These are phyloP conservation scores for Chytriomyces hyalinus DNA, from an alignment of 192 early-diverging fungal genomes.

Conservation along the genomic window DNA sequence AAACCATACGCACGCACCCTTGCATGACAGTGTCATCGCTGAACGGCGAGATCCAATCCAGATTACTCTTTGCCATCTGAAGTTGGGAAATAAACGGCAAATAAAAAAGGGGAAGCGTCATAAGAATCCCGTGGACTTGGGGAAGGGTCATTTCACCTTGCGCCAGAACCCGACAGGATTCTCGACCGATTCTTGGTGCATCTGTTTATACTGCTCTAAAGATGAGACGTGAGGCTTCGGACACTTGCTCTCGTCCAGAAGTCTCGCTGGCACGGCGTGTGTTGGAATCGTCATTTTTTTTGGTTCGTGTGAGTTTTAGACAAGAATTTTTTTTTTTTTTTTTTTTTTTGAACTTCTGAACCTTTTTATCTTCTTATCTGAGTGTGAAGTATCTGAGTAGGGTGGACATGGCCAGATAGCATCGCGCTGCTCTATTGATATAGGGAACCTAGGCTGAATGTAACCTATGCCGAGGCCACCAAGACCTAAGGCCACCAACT, in stretches of 20 bases:
- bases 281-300: not conserved
- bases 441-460: too few relatives aligned
- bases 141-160: slow-evolving; percentile 68
- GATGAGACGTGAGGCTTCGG: slow-evolving; percentile 75
- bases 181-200: slow-evolving; percentile 80
- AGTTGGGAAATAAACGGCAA: too few relatives aligned
- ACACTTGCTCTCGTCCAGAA: slow-evolving; percentile 51
- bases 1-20: slow-evolving; percentile 42
- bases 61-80: slow-evolving; percentile 74
- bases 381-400: too few relatives aligned
- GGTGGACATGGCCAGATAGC: too few relatives aligned
- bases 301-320: not conserved
- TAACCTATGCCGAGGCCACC: too few relatives aligned
- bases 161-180: slow-evolving; percentile 84
- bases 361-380: too few relatives aligned
- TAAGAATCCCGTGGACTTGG: not conserved
- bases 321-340: too few relatives aligned
- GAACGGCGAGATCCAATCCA: slow-evolving; percentile 86
- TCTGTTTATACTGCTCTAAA: slow-evolving; percentile 76
- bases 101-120: not conserved
- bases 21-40: slow-evolving; percentile 59
- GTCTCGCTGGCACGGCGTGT: slow-evolving; percentile 67
- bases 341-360: too few relatives aligned
- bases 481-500: too few relatives aligned
- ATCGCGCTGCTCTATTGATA: too few relatives aligned